Base-by-base conservation (phyloP, 192 early-diverging fungal genomes). In the Endogone sp. region DNA sequence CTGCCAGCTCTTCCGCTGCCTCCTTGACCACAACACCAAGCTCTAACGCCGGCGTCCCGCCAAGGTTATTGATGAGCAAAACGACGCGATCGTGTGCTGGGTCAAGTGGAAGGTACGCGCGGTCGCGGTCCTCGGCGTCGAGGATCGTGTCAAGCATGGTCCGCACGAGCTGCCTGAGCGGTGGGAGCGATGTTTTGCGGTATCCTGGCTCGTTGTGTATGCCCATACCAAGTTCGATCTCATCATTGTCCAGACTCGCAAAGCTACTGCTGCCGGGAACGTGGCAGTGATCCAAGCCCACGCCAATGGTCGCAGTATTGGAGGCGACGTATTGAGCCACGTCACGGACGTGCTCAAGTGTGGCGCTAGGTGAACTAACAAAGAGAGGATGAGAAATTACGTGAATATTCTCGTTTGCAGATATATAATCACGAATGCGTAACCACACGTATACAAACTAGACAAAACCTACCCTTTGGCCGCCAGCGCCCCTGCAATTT, bases 191-290 rank as follows among this genome's bases (percentile, higher is more conserved):
- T 56, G 73, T 84, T 63, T 84, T 88, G 62, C 75, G 77, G 64
- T 86, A 85, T 3, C 94, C 93, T 11, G 91, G 83, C 78, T 95
- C 94, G 66, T 90, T 91, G 73, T 95, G 94, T 63, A 95, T 95
- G 61, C 91, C 91, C 83, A 92, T 88, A 3, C 93, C 93, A 56
- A 93, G 81, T 62, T 89, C 86, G 20, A 91, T 82, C 26, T 85
- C 83, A 67, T 81, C 71, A 28, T 82, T 75, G 3, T 68, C 60
- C 8, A 94, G 81, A 21, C 72, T 78, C 24, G 86, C 79, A 28
- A 79, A 76, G 70, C 82, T 78, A 3, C 81, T 75, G 21, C 75
- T 76, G 2, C 93, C 93, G 2, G 92, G 92, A 44, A 94, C 80
- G 8, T 86, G 89, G 65, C 90, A 88, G 23, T 89, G 88, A 37